Percentiles rank a stretch among this genome's conserved stretches.
These are phyloP conservation scores for Ogataea ganodermae DNA, from an alignment of 805 yeast species.

Conservation along the genomic window DNA sequence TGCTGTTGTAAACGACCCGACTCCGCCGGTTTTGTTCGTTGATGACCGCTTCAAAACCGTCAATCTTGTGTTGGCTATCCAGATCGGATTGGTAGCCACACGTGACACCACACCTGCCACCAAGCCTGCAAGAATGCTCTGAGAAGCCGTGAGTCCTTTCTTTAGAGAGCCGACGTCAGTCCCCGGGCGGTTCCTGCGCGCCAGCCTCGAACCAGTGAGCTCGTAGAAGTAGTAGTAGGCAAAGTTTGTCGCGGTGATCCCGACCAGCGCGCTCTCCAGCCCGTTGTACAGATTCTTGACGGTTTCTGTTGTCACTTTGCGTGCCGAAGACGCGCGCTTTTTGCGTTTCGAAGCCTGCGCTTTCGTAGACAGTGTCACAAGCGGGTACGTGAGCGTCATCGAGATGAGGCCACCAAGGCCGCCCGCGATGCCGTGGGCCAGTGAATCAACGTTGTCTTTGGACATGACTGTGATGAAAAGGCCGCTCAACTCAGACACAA, in stretches of 20 bases:
- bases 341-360: constrained; percentile 68
- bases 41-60: constrained; percentile 52
- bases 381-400: constrained; percentile 85
- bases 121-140: constrained; percentile 76
- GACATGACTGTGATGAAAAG: constrained; percentile 31
- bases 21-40: constrained; percentile 6
- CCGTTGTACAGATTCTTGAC: constrained; percentile 77
- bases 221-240: constrained; percentile 92
- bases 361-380: constrained; percentile 81
- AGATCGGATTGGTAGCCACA: constrained; percentile 80
- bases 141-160: constrained; percentile 55
- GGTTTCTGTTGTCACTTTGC: constrained; percentile 49
- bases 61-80: constrained; percentile 93
- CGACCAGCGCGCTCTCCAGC: constrained; percentile 81
- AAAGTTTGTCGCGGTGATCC: constrained; percentile 83
- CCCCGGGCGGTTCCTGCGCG: constrained; percentile 18
- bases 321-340: constrained; percentile 19
- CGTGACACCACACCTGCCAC: constrained; percentile 88
- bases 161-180: constrained; percentile 9
- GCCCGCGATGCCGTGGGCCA: constrained; percentile 92
- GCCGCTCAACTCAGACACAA: too few species aligned
- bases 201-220: constrained; percentile 44
- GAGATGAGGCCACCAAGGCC: constrained; percentile 92
- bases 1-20: constrained; percentile 39
- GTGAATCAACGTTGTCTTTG: constrained; percentile 38